Evolutionary conservation across 805 yeast species (phyloP).

Genomic region (Candida railenensis): DNA sequence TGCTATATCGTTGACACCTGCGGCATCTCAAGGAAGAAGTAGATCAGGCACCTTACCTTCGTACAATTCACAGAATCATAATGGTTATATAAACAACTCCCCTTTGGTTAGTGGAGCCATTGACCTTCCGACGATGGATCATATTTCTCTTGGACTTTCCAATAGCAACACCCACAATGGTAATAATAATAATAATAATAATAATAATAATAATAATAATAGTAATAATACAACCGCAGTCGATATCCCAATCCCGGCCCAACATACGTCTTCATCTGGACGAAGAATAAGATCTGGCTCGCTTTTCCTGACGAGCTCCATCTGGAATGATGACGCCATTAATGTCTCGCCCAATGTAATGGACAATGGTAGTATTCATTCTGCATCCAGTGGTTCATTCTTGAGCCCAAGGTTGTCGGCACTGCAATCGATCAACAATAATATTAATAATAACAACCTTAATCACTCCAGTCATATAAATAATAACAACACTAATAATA

Average conservation of each 20-base stretch:
- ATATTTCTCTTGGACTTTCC: conserved; percentile 18
- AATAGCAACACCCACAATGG: conserved; percentile 1
- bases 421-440: conserved; percentile 7
- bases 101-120: conserved; percentile 14
- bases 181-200: no score
- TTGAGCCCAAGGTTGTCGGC: conserved; percentile 15
- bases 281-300: conserved; percentile 58
- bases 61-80: neutral
- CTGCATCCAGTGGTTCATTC: conserved; percentile 10
- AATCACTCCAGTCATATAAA: conserved; percentile 9
- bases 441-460: conserved; percentile 12
- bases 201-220: no score
- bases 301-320: conserved; percentile 47
- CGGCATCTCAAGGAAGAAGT: conserved; percentile 47
- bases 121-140: conserved; percentile 15
- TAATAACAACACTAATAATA: conserved; percentile 11
- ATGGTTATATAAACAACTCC: conserved; percentile 12
- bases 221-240: conserved; percentile 16
- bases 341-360: conserved; percentile 14
- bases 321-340: conserved; percentile 54
- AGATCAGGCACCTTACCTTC: conserved; percentile 83
- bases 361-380: conserved; percentile 17
- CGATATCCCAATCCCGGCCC: conserved; percentile 15
- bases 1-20: conserved; percentile 28
- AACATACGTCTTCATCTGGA: conserved; percentile 20